These are phyloP conservation scores for Capronia americana DNA, from an alignment of 2,329 filamentous ascomycete species.

Conservation along the genomic window DNA sequence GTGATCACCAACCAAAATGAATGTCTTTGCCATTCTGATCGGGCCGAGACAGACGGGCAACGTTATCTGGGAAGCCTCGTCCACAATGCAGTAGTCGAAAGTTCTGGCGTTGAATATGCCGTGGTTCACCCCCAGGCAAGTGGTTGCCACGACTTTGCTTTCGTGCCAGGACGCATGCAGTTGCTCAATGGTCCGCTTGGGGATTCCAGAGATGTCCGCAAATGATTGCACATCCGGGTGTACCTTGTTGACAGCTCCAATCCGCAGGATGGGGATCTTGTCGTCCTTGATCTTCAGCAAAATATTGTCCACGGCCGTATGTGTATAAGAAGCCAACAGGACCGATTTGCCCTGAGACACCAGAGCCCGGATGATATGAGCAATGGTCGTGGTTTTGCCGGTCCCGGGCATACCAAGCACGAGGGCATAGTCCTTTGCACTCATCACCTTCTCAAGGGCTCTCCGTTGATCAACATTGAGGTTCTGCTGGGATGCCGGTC, in stretches of 20 bases:
- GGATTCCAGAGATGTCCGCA: slow-evolving; percentile 75
- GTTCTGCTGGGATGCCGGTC: slow-evolving; percentile 60
- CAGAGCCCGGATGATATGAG: slow-evolving; percentile 91
- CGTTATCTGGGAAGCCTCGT: slow-evolving; percentile 97
- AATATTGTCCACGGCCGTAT: slow-evolving; percentile 98
- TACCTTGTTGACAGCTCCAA: slow-evolving; percentile 84
- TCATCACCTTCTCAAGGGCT: slow-evolving; percentile 95
- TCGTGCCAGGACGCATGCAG: slow-evolving; percentile 83
- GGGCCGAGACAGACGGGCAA: slow-evolving; percentile 92
- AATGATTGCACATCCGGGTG: slow-evolving; percentile 88
- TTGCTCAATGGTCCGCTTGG: slow-evolving; percentile 79
- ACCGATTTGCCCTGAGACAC: slow-evolving; percentile 91
- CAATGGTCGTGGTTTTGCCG: slow-evolving; percentile 97
- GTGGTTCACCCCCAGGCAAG: slow-evolving; percentile 90
- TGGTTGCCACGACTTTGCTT: slow-evolving; percentile 89
- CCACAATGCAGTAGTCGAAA: slow-evolving; percentile 98
- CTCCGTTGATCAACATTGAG: slow-evolving; percentile 87
- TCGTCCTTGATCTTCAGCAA: slow-evolving; percentile 86
- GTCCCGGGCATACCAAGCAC: slow-evolving; percentile 98
- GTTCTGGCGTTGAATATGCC: slow-evolving; percentile 83
- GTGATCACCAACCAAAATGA: slow-evolving; percentile 95
- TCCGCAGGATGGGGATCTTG: slow-evolving; percentile 78
- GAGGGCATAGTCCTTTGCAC: slow-evolving; percentile 91
- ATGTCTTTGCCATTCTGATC: slow-evolving; percentile 88
- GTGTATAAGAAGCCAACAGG: slow-evolving; percentile 91